These are phyloP conservation scores for Phalaenopsis aphrodite DNA, from an alignment of 106 monocot species.

Conservation along the genomic window DNA sequence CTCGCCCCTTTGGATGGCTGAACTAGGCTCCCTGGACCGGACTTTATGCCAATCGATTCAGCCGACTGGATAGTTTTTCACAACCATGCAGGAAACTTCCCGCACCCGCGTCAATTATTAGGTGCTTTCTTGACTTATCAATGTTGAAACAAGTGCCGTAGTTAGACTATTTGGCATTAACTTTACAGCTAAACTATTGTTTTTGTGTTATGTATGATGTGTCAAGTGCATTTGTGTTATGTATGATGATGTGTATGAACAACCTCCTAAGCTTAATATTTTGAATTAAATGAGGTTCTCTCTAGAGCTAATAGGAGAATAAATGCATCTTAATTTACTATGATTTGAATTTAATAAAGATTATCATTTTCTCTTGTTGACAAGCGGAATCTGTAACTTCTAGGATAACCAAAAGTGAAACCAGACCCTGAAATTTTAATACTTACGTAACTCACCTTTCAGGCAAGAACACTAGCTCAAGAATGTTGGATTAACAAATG, in stretches of 20 bases:
- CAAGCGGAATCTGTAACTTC: background rate
- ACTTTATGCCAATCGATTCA: no score
- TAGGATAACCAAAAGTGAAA: background rate
- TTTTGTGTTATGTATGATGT: background rate
- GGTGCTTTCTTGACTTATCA: background rate
- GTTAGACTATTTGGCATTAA: background rate
- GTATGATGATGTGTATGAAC: background rate
- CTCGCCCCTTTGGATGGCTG: no score
- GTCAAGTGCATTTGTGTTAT: background rate
- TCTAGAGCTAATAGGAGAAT: background rate
- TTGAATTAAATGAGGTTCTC: slow-evolving; percentile 1
- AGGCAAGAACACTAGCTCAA: background rate
- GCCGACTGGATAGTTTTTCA: no score
- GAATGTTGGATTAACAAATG: background rate
- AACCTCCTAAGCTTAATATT: background rate
- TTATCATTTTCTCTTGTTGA: background rate
- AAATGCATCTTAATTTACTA: background rate
- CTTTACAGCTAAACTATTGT: background rate
- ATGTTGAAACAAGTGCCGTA: no score
- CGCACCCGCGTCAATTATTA: no score
- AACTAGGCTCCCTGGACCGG: no score
- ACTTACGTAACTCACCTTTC: background rate
- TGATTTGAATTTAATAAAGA: background rate
- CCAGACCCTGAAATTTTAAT: background rate
- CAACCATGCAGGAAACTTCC: no score